phyloP scores from a whole-genome alignment of 164 flowering plant genomes.

The Vitis riparia region DNA sequence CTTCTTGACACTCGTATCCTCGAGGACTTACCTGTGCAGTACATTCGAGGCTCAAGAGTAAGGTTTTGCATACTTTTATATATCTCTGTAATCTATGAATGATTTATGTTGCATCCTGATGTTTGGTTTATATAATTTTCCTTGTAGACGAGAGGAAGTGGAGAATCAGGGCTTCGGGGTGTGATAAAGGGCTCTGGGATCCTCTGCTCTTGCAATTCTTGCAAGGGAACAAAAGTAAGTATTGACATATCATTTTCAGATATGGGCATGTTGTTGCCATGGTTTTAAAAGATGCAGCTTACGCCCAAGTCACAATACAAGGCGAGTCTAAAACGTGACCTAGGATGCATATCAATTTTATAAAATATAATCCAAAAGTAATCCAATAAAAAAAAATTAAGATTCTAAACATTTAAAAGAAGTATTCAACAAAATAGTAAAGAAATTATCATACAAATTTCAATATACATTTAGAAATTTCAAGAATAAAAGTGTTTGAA shows the following conservation, averaged over 20 bases:
- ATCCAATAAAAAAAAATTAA: too few relatives aligned
- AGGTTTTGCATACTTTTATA: background rate
- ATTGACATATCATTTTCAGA: background rate
- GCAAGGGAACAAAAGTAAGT: slow-evolving; percentile 64
- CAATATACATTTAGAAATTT: too few relatives aligned
- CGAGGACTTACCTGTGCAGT: slow-evolving; percentile 60
- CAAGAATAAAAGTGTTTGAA: too few relatives aligned
- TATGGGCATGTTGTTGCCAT: too few relatives aligned
- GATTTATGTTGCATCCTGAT: slow-evolving; percentile 1
- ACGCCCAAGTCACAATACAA: too few relatives aligned
- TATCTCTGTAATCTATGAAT: background rate
- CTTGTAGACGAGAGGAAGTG: slow-evolving; percentile 18
- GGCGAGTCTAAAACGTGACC: too few relatives aligned
- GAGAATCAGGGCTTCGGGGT: slow-evolving; percentile 49
- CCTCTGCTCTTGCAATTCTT: slow-evolving; percentile 59
- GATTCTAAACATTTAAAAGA: too few relatives aligned
- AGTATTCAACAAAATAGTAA: too few relatives aligned
- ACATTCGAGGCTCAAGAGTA: slow-evolving; percentile 56
- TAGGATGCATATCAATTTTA: too few relatives aligned
- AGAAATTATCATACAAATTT: too few relatives aligned
- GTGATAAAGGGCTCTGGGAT: slow-evolving; percentile 58
- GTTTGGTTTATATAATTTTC: background rate
- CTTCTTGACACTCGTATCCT: slow-evolving; percentile 70
- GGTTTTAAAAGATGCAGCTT: too few relatives aligned
- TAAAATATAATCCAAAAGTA: too few relatives aligned